phyloP scores from a whole-genome alignment of 768 basidiomycete species.

The Dentipellis sp. region DNA sequence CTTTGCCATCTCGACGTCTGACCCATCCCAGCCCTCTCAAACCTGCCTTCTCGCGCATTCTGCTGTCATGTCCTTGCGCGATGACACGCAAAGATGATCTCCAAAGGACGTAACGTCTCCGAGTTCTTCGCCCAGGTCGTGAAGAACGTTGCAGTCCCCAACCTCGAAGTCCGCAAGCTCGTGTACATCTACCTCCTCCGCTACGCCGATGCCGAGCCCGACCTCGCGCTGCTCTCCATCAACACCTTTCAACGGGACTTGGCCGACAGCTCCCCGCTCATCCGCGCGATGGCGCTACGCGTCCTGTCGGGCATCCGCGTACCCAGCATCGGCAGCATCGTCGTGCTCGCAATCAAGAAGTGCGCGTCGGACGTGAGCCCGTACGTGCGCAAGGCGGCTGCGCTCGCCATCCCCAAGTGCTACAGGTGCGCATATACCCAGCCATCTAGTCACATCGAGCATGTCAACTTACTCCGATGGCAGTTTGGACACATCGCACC shows the following conservation, averaged over 20 bases:
- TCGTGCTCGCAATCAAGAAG: slow-evolving; percentile 85
- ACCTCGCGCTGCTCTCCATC: slow-evolving; percentile 90
- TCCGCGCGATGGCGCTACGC: slow-evolving; percentile 91
- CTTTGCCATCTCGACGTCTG: not conserved
- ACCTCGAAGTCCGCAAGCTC: slow-evolving; percentile 91
- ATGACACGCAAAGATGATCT: slow-evolving; percentile 57
- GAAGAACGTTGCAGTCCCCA: slow-evolving; percentile 89
- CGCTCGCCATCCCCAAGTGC: slow-evolving; percentile 81
- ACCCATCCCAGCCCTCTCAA: slow-evolving; percentile 3
- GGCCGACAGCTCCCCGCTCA: slow-evolving; percentile 84
- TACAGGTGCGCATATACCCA: slow-evolving; percentile 45
- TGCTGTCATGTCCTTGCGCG: not conserved
- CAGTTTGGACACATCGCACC: slow-evolving; percentile 70
- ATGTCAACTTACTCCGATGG: not conserved
- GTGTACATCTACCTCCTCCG: slow-evolving; percentile 96
- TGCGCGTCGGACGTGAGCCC: slow-evolving; percentile 88
- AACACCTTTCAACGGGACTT: slow-evolving; percentile 99
- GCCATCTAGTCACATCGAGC: slow-evolving; percentile 6
- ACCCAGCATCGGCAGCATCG: slow-evolving; percentile 77
- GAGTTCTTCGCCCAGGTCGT: slow-evolving; percentile 95
- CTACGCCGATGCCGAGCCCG: slow-evolving; percentile 89
- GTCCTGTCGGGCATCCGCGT: slow-evolving; percentile 91
- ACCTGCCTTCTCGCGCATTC: not conserved
- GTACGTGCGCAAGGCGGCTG: slow-evolving; percentile 90
- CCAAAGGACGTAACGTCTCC: slow-evolving; percentile 85